A percentile compares a stretch with the other conserved stretches of the same genome.
phyloP scores from a whole-genome alignment of 768 basidiomycete species.

The Polyporus arcularius region DNA sequence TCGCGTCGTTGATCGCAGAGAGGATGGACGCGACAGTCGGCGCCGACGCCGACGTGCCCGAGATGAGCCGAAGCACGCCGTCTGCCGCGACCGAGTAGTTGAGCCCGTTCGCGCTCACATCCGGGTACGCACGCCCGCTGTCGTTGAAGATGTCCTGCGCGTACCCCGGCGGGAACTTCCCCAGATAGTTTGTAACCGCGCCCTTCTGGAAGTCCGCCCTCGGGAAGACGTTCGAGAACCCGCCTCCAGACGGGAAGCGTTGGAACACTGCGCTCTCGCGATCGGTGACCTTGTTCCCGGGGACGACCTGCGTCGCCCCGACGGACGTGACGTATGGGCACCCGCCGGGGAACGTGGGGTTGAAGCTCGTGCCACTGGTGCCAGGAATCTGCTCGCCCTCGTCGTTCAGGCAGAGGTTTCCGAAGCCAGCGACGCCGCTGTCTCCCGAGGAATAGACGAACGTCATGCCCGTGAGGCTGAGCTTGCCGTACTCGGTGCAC shows the following conservation, averaged over 20 bases:
- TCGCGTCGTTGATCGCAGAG: conserved; percentile 49
- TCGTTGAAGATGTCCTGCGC: conserved; percentile 35
- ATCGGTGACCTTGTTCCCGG: conserved; percentile 31
- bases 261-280: conserved; percentile 39
- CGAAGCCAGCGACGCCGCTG: conserved; percentile 41
- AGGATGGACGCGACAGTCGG: conserved; percentile 66
- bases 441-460: conserved; percentile 49
- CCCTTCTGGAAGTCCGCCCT: conserved; percentile 37
- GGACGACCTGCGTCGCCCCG: conserved; percentile 40
- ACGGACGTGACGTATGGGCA: conserved; percentile 45
- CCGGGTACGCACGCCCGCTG: conserved; percentile 35
- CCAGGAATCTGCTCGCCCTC: conserved; percentile 22
- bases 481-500: conserved; percentile 48
- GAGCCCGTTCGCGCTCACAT: conserved; percentile 37
- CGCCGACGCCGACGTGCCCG: conserved; percentile 64
- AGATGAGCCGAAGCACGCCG: conserved; percentile 35
- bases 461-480: conserved; percentile 37
- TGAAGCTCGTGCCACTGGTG: conserved; percentile 24
- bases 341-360: conserved; percentile 32
- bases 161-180: conserved; percentile 36
- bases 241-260: conserved; percentile 39
- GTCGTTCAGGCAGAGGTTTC: conserved; percentile 34
- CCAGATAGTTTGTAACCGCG: conserved; percentile 31
- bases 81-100: conserved; percentile 34
- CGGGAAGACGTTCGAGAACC: conserved; percentile 43